Conservation (phyloP, 345 rosid genomes). For the Microcos paniculata region DNA sequence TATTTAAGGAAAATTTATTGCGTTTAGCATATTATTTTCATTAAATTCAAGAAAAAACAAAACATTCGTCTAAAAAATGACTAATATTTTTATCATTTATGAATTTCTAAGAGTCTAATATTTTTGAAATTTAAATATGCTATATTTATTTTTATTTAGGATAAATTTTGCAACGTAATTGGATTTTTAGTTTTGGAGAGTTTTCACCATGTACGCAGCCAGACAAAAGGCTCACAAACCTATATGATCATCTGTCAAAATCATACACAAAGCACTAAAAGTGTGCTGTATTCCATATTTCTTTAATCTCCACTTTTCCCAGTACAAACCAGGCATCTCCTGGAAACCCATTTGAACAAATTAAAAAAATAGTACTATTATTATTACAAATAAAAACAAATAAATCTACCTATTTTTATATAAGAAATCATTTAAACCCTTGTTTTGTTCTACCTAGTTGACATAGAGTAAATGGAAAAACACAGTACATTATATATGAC, state of each 20-base stretch:
- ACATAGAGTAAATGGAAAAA: not conserved
- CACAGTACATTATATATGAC: not conserved
- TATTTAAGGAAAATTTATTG: too few relatives aligned
- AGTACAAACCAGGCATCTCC: slow-evolving; percentile 5
- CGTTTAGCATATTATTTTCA: too few relatives aligned
- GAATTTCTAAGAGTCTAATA: too few relatives aligned
- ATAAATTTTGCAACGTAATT: not conserved
- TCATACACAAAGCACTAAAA: slow-evolving; percentile 21
- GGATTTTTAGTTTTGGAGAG: not conserved
- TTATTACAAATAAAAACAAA: not conserved
- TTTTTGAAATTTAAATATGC: too few relatives aligned
- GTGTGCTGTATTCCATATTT: not conserved
- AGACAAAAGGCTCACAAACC: not conserved
- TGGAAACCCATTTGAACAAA: not conserved
- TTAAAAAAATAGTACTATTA: not conserved
- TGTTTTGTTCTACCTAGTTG: not conserved
- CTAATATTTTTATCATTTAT: too few relatives aligned
- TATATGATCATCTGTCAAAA: slow-evolving; percentile 9
- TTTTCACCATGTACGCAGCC: not conserved
- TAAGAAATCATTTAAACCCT: not conserved
- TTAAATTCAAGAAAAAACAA: too few relatives aligned
- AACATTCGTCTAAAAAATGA: too few relatives aligned
- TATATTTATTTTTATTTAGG: not conserved
- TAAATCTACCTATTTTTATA: not conserved
- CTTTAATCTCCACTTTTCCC: not conserved